Percentiles rank a stretch among this genome's conserved stretches.
These are phyloP conservation scores for Eleusine indica DNA, from an alignment of 176 grass and related monocot species.

Conservation along the genomic window DNA sequence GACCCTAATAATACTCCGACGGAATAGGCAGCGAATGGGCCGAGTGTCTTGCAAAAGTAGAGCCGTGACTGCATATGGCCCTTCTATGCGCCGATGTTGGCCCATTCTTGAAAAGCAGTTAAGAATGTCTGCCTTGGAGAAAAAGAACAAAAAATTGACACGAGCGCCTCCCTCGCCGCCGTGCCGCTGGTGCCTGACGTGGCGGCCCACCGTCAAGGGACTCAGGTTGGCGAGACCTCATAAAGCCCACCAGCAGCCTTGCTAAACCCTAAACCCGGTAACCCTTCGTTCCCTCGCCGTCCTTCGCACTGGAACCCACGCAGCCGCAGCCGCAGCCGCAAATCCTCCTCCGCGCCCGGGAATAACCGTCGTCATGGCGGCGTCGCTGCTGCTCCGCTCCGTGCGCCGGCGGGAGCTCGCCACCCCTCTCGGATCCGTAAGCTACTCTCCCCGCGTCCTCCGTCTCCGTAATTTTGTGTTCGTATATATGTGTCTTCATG, in stretches of 20 bases:
- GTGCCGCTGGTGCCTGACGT: no score
- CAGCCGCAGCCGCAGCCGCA: conserved; percentile 42
- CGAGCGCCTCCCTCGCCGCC: no score
- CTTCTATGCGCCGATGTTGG: no score
- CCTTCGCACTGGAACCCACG: neutral
- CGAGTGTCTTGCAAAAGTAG: no score
- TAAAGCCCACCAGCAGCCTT: neutral
- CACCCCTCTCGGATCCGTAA: conserved; percentile 60
- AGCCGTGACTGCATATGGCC: no score
- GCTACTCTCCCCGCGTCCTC: neutral
- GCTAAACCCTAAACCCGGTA: neutral
- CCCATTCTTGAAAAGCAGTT: neutral
- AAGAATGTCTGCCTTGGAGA: neutral
- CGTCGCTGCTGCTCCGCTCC: conserved; percentile 58
- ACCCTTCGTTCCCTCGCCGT: neutral
- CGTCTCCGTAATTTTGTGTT: neutral
- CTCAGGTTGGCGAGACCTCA: neutral
- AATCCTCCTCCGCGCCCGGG: conserved; percentile 9
- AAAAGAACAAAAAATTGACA: neutral
- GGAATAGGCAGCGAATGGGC: no score
- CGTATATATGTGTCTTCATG: neutral
- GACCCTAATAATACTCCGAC: no score
- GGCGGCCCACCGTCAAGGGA: neutral
- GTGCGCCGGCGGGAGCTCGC: conserved; percentile 56
- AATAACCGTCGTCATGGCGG: conserved; percentile 39